Base-by-base conservation (phyloP, 2,329 filamentous ascomycete species). In the Chaetomiaceae sp. region DNA sequence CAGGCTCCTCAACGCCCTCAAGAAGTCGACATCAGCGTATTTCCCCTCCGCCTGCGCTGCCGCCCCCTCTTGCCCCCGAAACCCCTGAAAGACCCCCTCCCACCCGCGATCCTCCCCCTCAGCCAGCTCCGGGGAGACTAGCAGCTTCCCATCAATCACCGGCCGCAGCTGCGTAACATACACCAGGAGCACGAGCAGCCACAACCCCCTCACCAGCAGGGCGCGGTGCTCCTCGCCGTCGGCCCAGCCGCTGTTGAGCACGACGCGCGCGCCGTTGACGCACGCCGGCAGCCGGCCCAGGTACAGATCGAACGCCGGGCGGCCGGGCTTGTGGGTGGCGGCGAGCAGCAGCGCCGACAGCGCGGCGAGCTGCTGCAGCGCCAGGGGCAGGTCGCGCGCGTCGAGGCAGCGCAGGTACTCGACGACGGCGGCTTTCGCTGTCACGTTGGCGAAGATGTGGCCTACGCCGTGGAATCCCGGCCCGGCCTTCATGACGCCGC, bases 151-250 rank as follows among this genome's bases (percentile, higher is more conserved):
- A 26, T 60, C 56, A 9, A 58, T 36, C 6, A 51, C 48, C 2
- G 58, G 60, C 20, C 60, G 37, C n/a, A 61, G 50, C 53, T 62
- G 60, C 4, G 57, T 59, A 35, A 60, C 42, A 38, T 60, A 62
- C 2, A 47, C 32, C 5, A 61, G 45, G 1, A 60, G 9, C 4
- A 59, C 46, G 14, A 60, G 42, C 18, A 60, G 45, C 54, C 55
- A 59, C 1, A 58, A 47, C 2, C 57, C 58, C 7, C 56, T 50
- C n/a, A 56, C 35, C 7, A 57, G 26, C 3, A 48, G 36, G 2
- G 50, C 17, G 19, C 33, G 43, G 30, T 56, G 46, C 2, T 22
- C 24, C 9, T 37, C 26, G 9, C 45, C 37, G 4, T 52, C 48
- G 1, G 55, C 20, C 40, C 54, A 51, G 19, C n/a, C n/a, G n/a